Evolutionary conservation across 768 basidiomycete species (phyloP).

Genomic region (Tremella mesenterica): DNA sequence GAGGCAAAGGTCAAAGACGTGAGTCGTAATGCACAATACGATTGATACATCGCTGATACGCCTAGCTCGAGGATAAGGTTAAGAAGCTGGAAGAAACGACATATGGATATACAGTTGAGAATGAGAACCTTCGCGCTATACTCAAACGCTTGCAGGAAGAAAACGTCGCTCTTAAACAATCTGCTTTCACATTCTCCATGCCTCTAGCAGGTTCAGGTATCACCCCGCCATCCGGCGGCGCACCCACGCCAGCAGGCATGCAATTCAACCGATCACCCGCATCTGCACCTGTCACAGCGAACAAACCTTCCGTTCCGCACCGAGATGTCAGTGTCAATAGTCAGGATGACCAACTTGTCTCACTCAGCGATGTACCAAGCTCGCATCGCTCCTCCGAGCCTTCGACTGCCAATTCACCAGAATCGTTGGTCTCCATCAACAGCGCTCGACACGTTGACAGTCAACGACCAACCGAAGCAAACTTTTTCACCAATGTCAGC

Average conservation of each 20-base stretch:
- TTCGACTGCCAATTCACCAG: slow-evolving; percentile 14
- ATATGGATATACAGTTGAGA: slow-evolving; percentile 62
- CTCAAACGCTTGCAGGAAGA: slow-evolving; percentile 76
- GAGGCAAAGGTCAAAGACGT: slow-evolving; percentile 97
- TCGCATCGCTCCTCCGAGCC: slow-evolving; percentile 8
- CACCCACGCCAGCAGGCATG: background rate
- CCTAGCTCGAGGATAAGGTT: slow-evolving; percentile 81
- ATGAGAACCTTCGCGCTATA: slow-evolving; percentile 80
- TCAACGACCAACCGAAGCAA: slow-evolving; percentile 5
- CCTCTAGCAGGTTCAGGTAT: slow-evolving; percentile 47
- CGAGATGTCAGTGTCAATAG: too few relatives aligned
- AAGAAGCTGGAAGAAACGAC: slow-evolving; percentile 77
- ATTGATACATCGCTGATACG: slow-evolving; percentile 4
- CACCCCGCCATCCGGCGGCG: slow-evolving; percentile 4
- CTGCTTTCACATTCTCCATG: slow-evolving; percentile 73
- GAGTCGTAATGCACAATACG: slow-evolving; percentile 43
- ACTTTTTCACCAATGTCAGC: slow-evolving; percentile 21
- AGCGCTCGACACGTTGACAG: slow-evolving; percentile 2
- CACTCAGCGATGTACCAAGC: slow-evolving; percentile 20
- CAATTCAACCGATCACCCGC: slow-evolving; percentile 20
- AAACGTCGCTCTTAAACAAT: slow-evolving; percentile 70
- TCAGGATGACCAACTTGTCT: slow-evolving; percentile 17
- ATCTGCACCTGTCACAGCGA: slow-evolving; percentile 18
- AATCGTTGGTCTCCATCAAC: slow-evolving; percentile 20
- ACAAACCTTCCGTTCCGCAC: too few relatives aligned